phyloP scores from a whole-genome alignment of 768 basidiomycete species.

The Pleurotus pulmonarius region DNA sequence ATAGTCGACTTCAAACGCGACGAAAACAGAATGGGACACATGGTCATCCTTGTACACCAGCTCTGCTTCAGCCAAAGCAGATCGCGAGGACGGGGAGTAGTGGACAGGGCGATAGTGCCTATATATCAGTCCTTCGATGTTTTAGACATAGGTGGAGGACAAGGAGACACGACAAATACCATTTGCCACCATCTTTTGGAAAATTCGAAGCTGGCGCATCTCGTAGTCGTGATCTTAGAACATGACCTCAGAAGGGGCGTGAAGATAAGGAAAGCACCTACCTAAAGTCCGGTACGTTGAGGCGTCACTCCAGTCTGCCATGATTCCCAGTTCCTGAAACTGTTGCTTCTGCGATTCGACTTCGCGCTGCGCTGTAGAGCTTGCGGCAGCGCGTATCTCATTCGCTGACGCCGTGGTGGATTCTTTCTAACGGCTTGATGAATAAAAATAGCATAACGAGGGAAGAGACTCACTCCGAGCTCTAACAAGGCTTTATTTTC shows the following conservation, averaged over 20 bases:
- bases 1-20: slow-evolving; percentile 64
- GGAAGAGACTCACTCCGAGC: slow-evolving; percentile 48
- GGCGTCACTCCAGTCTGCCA: slow-evolving; percentile 81
- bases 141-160: background rate
- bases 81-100: slow-evolving; percentile 92
- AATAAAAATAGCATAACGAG: background rate
- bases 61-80: slow-evolving; percentile 94
- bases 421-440: slow-evolving; percentile 41
- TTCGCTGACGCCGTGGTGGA: slow-evolving; percentile 51
- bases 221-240: slow-evolving; percentile 78
- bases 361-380: slow-evolving; percentile 67
- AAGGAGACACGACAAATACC: slow-evolving; percentile 36
- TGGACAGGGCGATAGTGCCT: slow-evolving; percentile 87
- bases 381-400: slow-evolving; percentile 67
- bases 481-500: slow-evolving; percentile 89
- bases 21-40: slow-evolving; percentile 83
- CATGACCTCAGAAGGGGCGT: background rate
- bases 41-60: slow-evolving; percentile 88
- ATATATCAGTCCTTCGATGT: slow-evolving; percentile 68
- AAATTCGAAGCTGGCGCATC: slow-evolving; percentile 81
- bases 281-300: slow-evolving; percentile 87
- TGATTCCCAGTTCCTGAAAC: slow-evolving; percentile 79
- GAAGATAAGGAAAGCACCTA: slow-evolving; percentile 22
- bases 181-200: slow-evolving; percentile 84
- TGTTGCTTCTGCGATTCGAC: slow-evolving; percentile 74